phyloP scores from a whole-genome alignment of 192 early-diverging fungal genomes.

The Umbelopsis sp. region DNA sequence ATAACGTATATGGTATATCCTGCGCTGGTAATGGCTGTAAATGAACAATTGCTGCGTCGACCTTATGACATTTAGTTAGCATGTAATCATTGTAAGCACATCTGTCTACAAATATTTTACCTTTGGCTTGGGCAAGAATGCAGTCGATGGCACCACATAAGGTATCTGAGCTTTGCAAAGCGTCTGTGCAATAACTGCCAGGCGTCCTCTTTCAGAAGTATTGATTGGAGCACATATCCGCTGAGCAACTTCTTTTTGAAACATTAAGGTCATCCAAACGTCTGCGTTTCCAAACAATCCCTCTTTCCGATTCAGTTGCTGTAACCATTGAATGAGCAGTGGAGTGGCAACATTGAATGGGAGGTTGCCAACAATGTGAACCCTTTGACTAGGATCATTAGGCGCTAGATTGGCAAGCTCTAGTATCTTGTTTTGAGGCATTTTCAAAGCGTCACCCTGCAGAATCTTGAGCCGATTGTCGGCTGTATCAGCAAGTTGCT shows the following conservation, averaged over 20 bases:
- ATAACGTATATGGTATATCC: constrained; percentile 30
- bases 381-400: constrained; percentile 6
- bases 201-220: constrained; percentile 59
- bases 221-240: constrained; percentile 60
- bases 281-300: constrained; percentile 62
- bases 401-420: constrained; percentile 30
- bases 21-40: constrained; percentile 54
- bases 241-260: constrained; percentile 78
- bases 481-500: constrained; percentile 75
- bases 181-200: constrained; percentile 74
- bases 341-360: constrained; percentile 79
- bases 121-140: constrained; percentile 79
- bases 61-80: constrained; percentile 25
- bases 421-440: constrained; percentile 59
- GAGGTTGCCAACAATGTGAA: constrained; percentile 78
- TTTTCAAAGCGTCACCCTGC: constrained; percentile 66
- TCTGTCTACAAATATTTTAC: background rate
- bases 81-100: background rate
- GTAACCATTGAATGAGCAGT: constrained; percentile 73
- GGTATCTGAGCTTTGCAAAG: constrained; percentile 66
- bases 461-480: constrained; percentile 57
- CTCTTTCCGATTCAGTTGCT: constrained; percentile 50
- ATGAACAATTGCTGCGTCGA: constrained; percentile 76
- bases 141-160: constrained; percentile 60
- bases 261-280: constrained; percentile 80